Conservation (phyloP, 2,329 filamentous ascomycete species). For the Hypoxylon sp. region DNA sequence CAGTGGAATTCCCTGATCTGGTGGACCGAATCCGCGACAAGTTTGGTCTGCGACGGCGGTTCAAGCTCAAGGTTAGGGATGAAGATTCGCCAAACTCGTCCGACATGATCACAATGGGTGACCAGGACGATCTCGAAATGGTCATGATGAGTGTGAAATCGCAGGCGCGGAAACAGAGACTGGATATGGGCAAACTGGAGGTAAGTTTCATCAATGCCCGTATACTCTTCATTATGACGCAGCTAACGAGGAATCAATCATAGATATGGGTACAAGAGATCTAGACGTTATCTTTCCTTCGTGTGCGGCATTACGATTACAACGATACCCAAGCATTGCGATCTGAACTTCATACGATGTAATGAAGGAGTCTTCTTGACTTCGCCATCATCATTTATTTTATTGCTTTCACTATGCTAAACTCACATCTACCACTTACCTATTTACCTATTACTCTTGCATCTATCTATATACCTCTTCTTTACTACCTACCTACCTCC, state of each 20-base stretch:
- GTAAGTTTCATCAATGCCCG: slow-evolving; percentile 67
- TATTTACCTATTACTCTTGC: slow-evolving; percentile 14
- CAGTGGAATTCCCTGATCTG: slow-evolving; percentile 82
- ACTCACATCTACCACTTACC: slow-evolving; percentile 8
- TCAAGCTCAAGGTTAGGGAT: slow-evolving; percentile 91
- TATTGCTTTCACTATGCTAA: slow-evolving; percentile 1
- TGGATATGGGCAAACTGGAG: slow-evolving; percentile 94
- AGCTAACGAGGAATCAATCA: slow-evolving; percentile 47
- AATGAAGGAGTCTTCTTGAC: slow-evolving; percentile 49
- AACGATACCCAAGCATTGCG: slow-evolving; percentile 56
- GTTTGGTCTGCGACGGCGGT: slow-evolving; percentile 81
- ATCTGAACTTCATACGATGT: slow-evolving; percentile 52
- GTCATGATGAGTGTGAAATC: slow-evolving; percentile 79
- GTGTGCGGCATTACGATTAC: slow-evolving; percentile 50
- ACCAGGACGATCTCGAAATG: slow-evolving; percentile 96
- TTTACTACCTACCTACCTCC: slow-evolving; percentile 9
- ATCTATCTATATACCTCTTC: slow-evolving; percentile 31
- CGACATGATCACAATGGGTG: slow-evolving; percentile 97
- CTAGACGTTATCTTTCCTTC: slow-evolving; percentile 55
- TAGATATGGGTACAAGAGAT: slow-evolving; percentile 66
- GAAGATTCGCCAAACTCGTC: slow-evolving; percentile 78
- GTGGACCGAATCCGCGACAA: slow-evolving; percentile 87
- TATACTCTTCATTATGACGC: neutral
- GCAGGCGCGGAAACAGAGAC: slow-evolving; percentile 78
- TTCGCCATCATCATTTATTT: slow-evolving; percentile 30